These are phyloP conservation scores for Colletotrichum phormii DNA, from an alignment of 2,329 filamentous ascomycete species.

Conservation along the genomic window DNA sequence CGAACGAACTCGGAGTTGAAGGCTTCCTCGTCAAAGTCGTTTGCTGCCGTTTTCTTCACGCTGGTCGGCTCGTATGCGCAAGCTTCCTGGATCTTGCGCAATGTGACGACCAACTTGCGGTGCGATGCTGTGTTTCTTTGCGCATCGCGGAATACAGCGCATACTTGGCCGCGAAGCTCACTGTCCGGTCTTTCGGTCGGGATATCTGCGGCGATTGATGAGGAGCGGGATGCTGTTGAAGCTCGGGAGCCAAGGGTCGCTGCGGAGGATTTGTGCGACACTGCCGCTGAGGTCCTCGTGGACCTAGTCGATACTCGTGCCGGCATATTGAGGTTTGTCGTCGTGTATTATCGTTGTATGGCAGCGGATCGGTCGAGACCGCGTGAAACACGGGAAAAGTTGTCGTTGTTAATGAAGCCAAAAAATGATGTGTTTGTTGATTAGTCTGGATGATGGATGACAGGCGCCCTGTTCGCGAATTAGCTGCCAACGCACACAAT, in stretches of 20 bases:
- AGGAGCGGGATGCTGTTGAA: conserved; percentile 60
- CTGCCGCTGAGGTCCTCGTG: conserved; percentile 56
- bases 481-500: conserved; percentile 28
- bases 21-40: conserved; percentile 83
- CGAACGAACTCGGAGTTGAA: conserved; percentile 90
- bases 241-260: conserved; percentile 53
- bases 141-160: conserved; percentile 80
- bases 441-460: conserved; percentile 2
- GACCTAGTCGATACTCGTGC: conserved; percentile 60
- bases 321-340: conserved; percentile 55
- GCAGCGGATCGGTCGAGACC: not conserved
- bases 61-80: conserved; percentile 76
- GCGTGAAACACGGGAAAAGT: not conserved
- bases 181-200: conserved; percentile 79
- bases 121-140: conserved; percentile 92
- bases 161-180: conserved; percentile 79
- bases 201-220: conserved; percentile 60
- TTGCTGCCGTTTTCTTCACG: conserved; percentile 62
- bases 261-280: conserved; percentile 53
- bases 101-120: conserved; percentile 85
- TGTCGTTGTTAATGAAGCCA: conserved; percentile 18
- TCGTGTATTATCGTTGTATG: conserved; percentile 2
- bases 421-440: conserved; percentile 29
- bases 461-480: not conserved
- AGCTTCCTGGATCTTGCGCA: conserved; percentile 91